Evolutionary conservation across 2,329 filamentous ascomycete species (phyloP).

Genomic region (Talaromyces funiculosus): DNA sequence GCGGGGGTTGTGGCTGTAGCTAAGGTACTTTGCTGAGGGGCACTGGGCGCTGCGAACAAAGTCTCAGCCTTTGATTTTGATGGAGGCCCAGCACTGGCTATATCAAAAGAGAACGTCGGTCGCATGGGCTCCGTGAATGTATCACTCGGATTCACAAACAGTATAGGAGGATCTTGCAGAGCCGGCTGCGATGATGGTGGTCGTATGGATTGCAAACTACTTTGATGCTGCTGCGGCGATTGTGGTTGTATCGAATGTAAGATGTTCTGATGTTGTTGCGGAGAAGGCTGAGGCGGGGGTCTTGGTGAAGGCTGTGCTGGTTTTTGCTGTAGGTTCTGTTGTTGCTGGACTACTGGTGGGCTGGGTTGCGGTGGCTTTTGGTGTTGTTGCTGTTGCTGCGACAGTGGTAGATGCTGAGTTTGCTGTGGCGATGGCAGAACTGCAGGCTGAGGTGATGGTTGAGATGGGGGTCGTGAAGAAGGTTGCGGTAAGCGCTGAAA

Average conservation of each 20-base stretch:
- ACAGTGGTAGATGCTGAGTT: neutral
- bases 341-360: neutral
- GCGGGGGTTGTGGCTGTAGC: conserved; percentile 20
- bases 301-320: neutral
- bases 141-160: conserved; percentile 34
- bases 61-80: conserved; percentile 22
- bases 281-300: neutral
- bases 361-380: neutral
- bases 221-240: conserved; percentile 17
- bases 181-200: conserved; percentile 17
- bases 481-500: conserved; percentile 1
- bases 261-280: neutral
- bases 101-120: conserved; percentile 20
- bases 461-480: neutral
- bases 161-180: conserved; percentile 27
- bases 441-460: conserved; percentile 17
- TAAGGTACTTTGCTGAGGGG: conserved; percentile 27
- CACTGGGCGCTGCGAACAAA: conserved; percentile 11
- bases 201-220: neutral
- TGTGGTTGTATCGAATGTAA: neutral
- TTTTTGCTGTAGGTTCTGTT: neutral
- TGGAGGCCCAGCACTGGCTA: conserved; percentile 21
- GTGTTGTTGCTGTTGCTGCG: neutral
- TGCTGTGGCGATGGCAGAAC: conserved; percentile 11
- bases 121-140: conserved; percentile 26